These are phyloP conservation scores for Vitis hybrid DNA, from an alignment of 177 flowering plant species.

Conservation along the genomic window DNA sequence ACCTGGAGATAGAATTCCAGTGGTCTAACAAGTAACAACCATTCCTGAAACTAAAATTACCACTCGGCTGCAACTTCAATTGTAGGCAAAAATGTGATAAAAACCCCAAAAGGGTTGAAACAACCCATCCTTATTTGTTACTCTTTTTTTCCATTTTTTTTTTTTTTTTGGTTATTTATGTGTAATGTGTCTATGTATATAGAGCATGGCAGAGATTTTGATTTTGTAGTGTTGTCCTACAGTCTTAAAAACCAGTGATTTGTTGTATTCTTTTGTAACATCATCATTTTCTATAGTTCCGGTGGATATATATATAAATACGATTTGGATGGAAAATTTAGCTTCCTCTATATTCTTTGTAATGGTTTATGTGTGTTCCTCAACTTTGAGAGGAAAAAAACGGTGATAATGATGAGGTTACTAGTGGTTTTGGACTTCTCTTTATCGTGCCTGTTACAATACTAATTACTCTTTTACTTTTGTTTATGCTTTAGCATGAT, in stretches of 20 bases:
- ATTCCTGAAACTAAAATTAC: constrained; percentile 13
- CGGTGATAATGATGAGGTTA: neutral
- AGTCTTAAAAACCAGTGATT: constrained; percentile 10
- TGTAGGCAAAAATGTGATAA: constrained; percentile 8
- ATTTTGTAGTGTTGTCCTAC: constrained; percentile 16
- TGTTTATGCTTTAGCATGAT: too few relatives aligned
- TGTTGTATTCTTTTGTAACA: constrained; percentile 53
- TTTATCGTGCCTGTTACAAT: neutral
- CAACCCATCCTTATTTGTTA: neutral
- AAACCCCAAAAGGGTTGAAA: neutral
- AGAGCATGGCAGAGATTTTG: constrained; percentile 22
- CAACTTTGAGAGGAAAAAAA: neutral
- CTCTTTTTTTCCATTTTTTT: neutral
- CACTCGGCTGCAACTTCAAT: too few relatives aligned
- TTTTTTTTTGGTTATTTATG: constrained; percentile 24
- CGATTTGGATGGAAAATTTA: neutral
- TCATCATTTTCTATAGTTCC: constrained; percentile 1
- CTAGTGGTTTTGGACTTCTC: constrained; percentile 1
- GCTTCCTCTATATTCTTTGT: constrained; percentile 6
- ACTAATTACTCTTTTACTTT: neutral
- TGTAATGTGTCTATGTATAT: constrained; percentile 35
- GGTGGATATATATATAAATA: neutral
- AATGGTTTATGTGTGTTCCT: constrained; percentile 1
- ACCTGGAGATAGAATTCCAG: constrained; percentile 91
- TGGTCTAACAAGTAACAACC: constrained; percentile 79